Evolutionary conservation across 75 land plant genomes (phyloP).

Genomic region (Pinus albicaulis): DNA sequence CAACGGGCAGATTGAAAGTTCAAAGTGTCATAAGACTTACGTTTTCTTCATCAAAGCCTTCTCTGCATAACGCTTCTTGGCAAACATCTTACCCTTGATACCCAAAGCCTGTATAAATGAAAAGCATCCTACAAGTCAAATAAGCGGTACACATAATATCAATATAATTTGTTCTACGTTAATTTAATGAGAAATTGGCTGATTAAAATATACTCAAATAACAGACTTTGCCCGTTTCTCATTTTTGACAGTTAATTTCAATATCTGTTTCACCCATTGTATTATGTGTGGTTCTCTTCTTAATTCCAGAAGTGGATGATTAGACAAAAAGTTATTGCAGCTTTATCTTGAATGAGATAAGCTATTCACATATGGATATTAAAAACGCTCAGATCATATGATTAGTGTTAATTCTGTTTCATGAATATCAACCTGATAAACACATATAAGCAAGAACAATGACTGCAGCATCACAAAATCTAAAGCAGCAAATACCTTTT

Average conservation of each 20-base stretch:
- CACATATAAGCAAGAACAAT: neutral
- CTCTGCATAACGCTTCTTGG: conserved; percentile 91
- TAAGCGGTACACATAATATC: neutral
- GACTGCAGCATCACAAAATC: neutral
- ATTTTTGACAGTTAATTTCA: neutral
- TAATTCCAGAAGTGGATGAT: no score
- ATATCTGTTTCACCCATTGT: neutral
- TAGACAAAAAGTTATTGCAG: neutral
- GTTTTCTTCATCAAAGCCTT: conserved; percentile 99
- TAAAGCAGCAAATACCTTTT: conserved; percentile 48
- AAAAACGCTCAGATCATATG: neutral
- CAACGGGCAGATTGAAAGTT: neutral
- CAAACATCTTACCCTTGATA: conserved; percentile 97
- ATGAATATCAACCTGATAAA: neutral
- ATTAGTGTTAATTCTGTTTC: neutral
- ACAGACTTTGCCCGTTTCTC: neutral
- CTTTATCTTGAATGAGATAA: neutral
- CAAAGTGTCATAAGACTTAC: conserved; percentile 36
- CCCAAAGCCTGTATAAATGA: conserved; percentile 68
- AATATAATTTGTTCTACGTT: neutral
- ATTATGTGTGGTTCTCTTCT: neutral
- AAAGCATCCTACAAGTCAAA: neutral
- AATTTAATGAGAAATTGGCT: neutral
- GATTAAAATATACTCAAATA: neutral
- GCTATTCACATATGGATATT: neutral